Conservation (phyloP, 257 asterid genomes). For the Orobanche coerulescens region DNA sequence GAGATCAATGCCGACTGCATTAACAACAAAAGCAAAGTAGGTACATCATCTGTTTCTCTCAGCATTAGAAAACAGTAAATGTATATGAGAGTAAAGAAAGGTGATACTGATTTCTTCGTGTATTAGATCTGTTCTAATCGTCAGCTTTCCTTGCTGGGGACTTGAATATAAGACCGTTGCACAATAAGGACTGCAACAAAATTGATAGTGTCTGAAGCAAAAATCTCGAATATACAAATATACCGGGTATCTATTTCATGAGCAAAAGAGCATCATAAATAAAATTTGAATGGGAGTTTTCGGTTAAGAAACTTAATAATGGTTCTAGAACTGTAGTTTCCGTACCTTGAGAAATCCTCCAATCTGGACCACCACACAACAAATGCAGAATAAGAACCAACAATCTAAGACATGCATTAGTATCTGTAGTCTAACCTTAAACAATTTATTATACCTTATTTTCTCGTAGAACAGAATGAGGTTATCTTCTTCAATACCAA, state of each 20-base stretch:
- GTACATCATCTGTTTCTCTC: slow-evolving; percentile 14
- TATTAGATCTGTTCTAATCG: slow-evolving; percentile 74
- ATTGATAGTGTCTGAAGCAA: slow-evolving; percentile 17
- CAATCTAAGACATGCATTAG: slow-evolving; percentile 8
- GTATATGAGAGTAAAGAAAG: slow-evolving; percentile 11
- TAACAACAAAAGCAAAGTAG: slow-evolving; percentile 25
- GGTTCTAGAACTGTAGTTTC: slow-evolving; percentile 18
- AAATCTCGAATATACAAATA: background rate
- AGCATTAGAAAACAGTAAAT: background rate
- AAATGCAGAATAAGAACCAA: slow-evolving; percentile 5
- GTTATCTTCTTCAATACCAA: slow-evolving; percentile 68
- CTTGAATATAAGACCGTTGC: slow-evolving; percentile 49
- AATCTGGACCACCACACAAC: slow-evolving; percentile 48
- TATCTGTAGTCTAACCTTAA: slow-evolving; percentile 14
- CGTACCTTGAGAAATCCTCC: slow-evolving; percentile 83
- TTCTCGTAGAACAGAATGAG: slow-evolving; percentile 68
- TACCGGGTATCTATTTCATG: slow-evolving; percentile 7
- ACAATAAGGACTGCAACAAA: slow-evolving; percentile 70
- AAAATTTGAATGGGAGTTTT: slow-evolving; percentile 15
- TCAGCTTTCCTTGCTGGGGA: slow-evolving; percentile 68
- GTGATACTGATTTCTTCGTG: slow-evolving; percentile 68
- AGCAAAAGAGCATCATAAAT: slow-evolving; percentile 16
- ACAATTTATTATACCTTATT: slow-evolving; percentile 51
- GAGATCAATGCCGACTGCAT: slow-evolving; percentile 90
- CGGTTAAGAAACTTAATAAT: background rate